These are phyloP conservation scores for Aspergillus ochraceus DNA, from an alignment of 2,329 filamentous ascomycete species.

Conservation along the genomic window DNA sequence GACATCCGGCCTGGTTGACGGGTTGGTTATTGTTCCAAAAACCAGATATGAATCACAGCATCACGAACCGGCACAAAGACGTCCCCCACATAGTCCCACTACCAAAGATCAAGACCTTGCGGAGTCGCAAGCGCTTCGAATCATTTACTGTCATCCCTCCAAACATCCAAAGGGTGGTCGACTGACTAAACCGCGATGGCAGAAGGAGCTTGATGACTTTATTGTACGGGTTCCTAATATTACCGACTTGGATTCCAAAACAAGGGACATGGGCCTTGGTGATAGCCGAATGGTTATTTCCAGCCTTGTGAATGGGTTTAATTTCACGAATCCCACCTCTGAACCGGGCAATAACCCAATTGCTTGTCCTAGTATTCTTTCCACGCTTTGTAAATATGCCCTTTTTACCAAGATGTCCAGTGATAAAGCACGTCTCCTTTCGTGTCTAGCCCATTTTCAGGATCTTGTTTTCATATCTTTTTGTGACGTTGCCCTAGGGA, in stretches of 20 bases:
- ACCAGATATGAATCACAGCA: background rate
- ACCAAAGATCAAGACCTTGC: background rate
- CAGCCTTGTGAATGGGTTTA: background rate
- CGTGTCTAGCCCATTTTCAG: background rate
- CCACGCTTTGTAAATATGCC: background rate
- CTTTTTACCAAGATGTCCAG: background rate
- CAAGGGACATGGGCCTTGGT: background rate
- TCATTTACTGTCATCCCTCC: background rate
- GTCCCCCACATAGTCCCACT: background rate
- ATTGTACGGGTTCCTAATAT: background rate
- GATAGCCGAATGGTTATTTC: background rate
- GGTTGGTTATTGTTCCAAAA: background rate
- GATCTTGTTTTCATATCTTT: slow-evolving; percentile 1
- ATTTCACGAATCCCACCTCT: background rate
- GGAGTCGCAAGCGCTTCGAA: background rate
- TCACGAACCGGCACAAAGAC: background rate
- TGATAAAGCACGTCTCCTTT: background rate
- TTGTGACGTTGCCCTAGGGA: background rate
- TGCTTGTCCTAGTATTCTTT: background rate
- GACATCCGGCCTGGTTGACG: background rate
- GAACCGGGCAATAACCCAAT: background rate
- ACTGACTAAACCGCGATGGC: background rate
- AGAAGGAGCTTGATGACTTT: background rate
- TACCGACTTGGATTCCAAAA: background rate
- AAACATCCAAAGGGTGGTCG: background rate